Conservation (phyloP, 352 stramenopile genomes). For the Phytophthora fragariae region DNA sequence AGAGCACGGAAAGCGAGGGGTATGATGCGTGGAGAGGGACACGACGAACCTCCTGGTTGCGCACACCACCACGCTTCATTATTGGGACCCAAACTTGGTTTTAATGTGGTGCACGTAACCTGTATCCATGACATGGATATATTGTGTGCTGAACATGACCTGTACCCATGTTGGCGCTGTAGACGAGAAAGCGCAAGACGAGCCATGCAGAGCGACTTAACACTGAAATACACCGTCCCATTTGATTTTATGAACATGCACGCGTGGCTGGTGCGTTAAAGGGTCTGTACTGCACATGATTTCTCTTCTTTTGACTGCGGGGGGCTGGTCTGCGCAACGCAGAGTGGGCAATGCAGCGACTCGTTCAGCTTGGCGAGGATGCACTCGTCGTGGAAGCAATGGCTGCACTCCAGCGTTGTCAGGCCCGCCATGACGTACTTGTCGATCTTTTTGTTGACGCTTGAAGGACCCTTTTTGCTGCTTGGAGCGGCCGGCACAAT, state of each 20-base stretch:
- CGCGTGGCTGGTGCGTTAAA: not conserved
- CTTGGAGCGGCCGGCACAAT: conserved; percentile 45
- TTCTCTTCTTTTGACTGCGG: conserved; percentile 13
- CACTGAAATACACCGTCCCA: conserved; percentile 2
- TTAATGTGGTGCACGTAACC: not conserved
- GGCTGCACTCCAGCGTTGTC: conserved; percentile 80
- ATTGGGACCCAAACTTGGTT: not conserved
- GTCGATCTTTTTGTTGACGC: conserved; percentile 30
- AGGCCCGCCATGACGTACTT: conserved; percentile 55
- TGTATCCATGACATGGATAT: conserved; percentile 15
- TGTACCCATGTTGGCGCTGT: not conserved
- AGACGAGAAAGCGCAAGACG: conserved; percentile 21
- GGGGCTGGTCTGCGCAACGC: conserved; percentile 32
- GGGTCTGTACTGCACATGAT: conserved; percentile 7
- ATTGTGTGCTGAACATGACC: not conserved
- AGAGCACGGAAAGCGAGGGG: not conserved
- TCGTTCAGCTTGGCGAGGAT: conserved; percentile 88
- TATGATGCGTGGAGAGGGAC: not conserved
- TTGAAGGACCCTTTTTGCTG: conserved; percentile 24
- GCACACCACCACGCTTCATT: conserved; percentile 63
- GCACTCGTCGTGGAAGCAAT: conserved; percentile 90
- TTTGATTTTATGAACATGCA: conserved; percentile 33
- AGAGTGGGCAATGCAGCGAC: conserved; percentile 71
- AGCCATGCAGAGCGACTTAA: not conserved
- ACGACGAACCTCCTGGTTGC: conserved; percentile 64